Base-by-base conservation (phyloP, 2,329 filamentous ascomycete species). In the Fusarium oxysporum region DNA sequence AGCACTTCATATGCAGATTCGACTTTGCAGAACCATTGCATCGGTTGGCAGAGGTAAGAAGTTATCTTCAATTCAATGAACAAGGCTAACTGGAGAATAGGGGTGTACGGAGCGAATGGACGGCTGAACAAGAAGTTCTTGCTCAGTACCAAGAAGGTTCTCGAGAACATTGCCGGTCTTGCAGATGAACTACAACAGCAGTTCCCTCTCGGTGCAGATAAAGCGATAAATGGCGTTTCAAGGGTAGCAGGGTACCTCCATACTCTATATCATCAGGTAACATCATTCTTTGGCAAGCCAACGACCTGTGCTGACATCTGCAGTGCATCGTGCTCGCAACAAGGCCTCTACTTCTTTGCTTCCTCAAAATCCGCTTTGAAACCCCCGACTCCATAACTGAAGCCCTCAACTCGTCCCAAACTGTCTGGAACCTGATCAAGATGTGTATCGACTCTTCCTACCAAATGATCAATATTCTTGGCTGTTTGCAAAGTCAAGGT, bases 401-500 rank as follows among this genome's bases (percentile, higher is more conserved):
- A 32, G 69, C 71, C 0, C 85, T 88, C 2, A 78, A 78, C 13
- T 87, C 85, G 28, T 79, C 78, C 11, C 71, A 75, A 63, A 80
- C 76, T 16, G 74, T 81, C n/a, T 77, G 77, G 57, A 81, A 80
- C 48, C 62, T 82, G 35, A 71, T 81, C 53, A 79, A 80, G 48
- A 79, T 81, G 77, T 80, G 80, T 33, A 74, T 82, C 63, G 80
- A 82, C 50, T 81, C 80, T 21, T 80, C 79, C 4, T 72, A 78
- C 21, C 77, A 80, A 61, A 79, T 72, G 74, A 77, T 81, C 47
- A 74, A 80, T 4, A 82, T 87, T 30, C 81, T 88, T 5, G 80
- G 80, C 59, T 82, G 80, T 41, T 77, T 87, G 30, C 82, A 85
- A 71, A 78, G 80, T 17, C 85, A 88, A 71, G 82, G 82, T 11